Conservation (phyloP, 2,329 filamentous ascomycete species). For the Scytalidium lignicola region DNA sequence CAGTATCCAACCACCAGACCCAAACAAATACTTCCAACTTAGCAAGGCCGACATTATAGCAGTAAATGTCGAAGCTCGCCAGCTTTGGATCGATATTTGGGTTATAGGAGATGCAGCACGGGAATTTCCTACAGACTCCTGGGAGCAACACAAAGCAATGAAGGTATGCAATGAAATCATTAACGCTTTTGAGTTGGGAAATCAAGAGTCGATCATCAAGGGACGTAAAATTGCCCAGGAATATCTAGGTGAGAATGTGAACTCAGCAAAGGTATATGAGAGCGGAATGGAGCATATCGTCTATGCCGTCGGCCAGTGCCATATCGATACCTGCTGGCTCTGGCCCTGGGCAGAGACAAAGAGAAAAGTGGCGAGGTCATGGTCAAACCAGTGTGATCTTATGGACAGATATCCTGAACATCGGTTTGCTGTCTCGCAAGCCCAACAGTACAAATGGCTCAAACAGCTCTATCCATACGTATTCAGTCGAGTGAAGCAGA, state of each 20-base stretch:
- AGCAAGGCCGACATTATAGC: conserved; percentile 79
- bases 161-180: conserved; percentile 84
- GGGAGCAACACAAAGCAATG: conserved; percentile 82
- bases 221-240: conserved; percentile 77
- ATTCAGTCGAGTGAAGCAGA: conserved; percentile 84
- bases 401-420: conserved; percentile 95
- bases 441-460: conserved; percentile 97
- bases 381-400: conserved; percentile 93
- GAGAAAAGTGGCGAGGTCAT: conserved; percentile 90
- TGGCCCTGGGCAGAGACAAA: conserved; percentile 99
- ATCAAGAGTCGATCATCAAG: conserved; percentile 71
- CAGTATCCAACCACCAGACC: conserved; percentile 80
- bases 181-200: conserved; percentile 77
- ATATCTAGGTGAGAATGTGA: conserved; percentile 75
- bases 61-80: conserved; percentile 79
- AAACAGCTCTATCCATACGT: conserved; percentile 83
- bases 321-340: conserved; percentile 97
- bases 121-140: conserved; percentile 83
- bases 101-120: conserved; percentile 88
- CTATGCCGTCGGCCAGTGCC: conserved; percentile 88
- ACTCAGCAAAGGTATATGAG: conserved; percentile 80
- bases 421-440: conserved; percentile 86
- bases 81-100: conserved; percentile 89
- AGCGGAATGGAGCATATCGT: conserved; percentile 70
- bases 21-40: conserved; percentile 76